Evolutionary conservation across 768 basidiomycete species (phyloP).

Genomic region (Lentinus tigrinus): DNA sequence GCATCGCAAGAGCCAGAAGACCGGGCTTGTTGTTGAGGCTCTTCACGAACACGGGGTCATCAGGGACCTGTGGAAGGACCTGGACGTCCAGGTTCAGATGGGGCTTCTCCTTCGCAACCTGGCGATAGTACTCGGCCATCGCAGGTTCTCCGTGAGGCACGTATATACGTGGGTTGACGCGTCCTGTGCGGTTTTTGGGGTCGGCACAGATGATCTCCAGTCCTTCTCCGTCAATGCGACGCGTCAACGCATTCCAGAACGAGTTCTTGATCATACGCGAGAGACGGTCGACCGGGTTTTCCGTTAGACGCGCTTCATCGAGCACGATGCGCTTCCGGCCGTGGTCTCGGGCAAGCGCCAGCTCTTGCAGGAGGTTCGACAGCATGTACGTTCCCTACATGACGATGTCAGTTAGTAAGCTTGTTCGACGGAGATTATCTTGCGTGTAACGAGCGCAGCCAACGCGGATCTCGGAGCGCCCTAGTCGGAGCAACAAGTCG

Average conservation of each 20-base stretch:
- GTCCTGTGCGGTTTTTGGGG: conserved; percentile 94
- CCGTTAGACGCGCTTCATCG: conserved; percentile 96
- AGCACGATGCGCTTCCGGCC: conserved; percentile 94
- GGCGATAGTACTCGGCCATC: conserved; percentile 94
- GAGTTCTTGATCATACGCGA: conserved; percentile 97
- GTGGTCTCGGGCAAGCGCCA: conserved; percentile 94
- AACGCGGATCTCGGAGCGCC: not conserved
- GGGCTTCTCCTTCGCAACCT: conserved; percentile 87
- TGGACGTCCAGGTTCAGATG: conserved; percentile 93
- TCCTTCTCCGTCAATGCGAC: conserved; percentile 95
- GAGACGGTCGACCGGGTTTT: conserved; percentile 96
- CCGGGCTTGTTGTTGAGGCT: conserved; percentile 94
- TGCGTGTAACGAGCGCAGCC: not conserved
- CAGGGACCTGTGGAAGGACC: conserved; percentile 81
- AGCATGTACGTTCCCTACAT: conserved; percentile 97
- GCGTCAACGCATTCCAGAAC: conserved; percentile 97
- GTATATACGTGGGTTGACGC: conserved; percentile 90
- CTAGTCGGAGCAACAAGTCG: not conserved
- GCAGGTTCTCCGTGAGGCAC: conserved; percentile 90
- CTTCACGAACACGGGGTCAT: conserved; percentile 87
- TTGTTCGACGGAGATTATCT: not conserved
- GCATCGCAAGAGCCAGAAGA: conserved; percentile 93
- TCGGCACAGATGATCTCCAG: conserved; percentile 97
- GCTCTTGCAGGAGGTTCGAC: conserved; percentile 97
- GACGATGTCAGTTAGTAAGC: not conserved